Evolutionary conservation across 2,329 filamentous ascomycete species (phyloP).

Genomic region (Elsinoe perseae): DNA sequence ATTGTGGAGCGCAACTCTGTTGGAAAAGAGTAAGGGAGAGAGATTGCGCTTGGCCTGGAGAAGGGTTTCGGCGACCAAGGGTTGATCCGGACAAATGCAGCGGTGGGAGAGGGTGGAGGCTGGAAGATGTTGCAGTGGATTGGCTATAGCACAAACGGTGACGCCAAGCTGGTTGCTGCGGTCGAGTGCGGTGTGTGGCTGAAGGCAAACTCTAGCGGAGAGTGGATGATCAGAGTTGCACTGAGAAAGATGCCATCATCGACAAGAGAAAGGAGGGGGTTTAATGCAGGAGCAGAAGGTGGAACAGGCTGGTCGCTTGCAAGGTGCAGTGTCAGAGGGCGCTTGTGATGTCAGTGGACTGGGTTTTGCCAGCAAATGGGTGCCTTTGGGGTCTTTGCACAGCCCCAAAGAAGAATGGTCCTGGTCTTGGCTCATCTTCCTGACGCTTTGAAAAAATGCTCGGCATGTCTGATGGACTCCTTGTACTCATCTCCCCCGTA

Average conservation of each 20-base stretch:
- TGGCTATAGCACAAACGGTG: slow-evolving; percentile 10
- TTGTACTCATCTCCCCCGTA: background rate
- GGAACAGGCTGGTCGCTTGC: background rate
- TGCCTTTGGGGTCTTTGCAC: background rate
- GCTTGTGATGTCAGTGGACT: slow-evolving; percentile 9
- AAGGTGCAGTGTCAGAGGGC: too few species aligned
- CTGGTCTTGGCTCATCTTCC: slow-evolving; percentile 1
- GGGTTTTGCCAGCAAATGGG: background rate
- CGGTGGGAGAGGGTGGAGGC: slow-evolving; percentile 1
- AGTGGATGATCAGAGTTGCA: background rate
- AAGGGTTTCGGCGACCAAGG: background rate
- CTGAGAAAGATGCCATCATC: slow-evolving; percentile 4
- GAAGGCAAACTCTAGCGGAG: background rate
- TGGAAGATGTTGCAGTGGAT: slow-evolving; percentile 3
- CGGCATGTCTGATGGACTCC: background rate
- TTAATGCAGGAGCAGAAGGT: slow-evolving; percentile 8
- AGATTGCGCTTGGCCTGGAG: slow-evolving; percentile 10
- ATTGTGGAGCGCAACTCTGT: background rate
- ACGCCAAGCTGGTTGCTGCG: background rate
- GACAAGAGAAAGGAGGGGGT: slow-evolving; percentile 13
- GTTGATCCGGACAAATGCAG: slow-evolving; percentile 6
- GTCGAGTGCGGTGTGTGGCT: background rate
- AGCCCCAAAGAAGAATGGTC: slow-evolving; percentile 3
- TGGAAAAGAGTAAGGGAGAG: background rate
- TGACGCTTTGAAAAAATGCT: background rate